phyloP scores from a whole-genome alignment of 805 yeast genomes.

The Hanseniaspora clermontiae region DNA sequence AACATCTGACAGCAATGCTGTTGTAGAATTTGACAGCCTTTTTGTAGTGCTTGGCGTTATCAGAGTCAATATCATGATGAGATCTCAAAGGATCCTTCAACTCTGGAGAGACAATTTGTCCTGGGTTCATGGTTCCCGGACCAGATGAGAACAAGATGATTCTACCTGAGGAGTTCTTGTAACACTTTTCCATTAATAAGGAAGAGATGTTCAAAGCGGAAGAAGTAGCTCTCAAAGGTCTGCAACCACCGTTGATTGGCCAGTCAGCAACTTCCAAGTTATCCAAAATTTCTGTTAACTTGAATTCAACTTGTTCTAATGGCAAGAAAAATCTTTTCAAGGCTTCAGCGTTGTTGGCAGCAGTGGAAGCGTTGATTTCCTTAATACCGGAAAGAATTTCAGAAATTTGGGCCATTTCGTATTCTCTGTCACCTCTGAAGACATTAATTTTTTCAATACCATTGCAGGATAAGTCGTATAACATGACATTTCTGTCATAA shows the following conservation, averaged over 20 bases:
- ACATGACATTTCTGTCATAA: constrained; percentile 74
- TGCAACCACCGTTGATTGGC: constrained; percentile 71
- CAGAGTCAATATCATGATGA: constrained; percentile 91
- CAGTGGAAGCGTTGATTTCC: constrained; percentile 26
- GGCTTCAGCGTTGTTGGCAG: constrained; percentile 18
- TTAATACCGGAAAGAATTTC: constrained; percentile 52
- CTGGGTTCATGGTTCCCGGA: constrained; percentile 90
- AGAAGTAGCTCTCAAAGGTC: constrained; percentile 88
- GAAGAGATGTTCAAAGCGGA: constrained; percentile 81
- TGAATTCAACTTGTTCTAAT: constrained; percentile 67
- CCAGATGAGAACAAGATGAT: constrained; percentile 87
- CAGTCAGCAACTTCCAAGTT: constrained; percentile 71
- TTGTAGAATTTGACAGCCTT: constrained; percentile 78
- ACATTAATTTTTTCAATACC: constrained; percentile 63
- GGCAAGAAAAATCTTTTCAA: constrained; percentile 60
- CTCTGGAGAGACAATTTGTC: constrained; percentile 81
- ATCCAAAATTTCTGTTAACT: constrained; percentile 67
- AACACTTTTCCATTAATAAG: constrained; percentile 66
- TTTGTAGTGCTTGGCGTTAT: constrained; percentile 72
- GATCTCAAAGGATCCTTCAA: constrained; percentile 94
- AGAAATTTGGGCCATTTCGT: constrained; percentile 40
- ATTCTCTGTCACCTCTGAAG: constrained; percentile 82
- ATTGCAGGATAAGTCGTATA: constrained; percentile 66
- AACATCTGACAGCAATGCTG: constrained; percentile 54
- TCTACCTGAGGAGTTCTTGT: constrained; percentile 77